Evolutionary conservation across 2,329 filamentous ascomycete species (phyloP), one percentile per base, ranked within the genome.

Genomic region (Leptographium wingfieldii): DNA sequence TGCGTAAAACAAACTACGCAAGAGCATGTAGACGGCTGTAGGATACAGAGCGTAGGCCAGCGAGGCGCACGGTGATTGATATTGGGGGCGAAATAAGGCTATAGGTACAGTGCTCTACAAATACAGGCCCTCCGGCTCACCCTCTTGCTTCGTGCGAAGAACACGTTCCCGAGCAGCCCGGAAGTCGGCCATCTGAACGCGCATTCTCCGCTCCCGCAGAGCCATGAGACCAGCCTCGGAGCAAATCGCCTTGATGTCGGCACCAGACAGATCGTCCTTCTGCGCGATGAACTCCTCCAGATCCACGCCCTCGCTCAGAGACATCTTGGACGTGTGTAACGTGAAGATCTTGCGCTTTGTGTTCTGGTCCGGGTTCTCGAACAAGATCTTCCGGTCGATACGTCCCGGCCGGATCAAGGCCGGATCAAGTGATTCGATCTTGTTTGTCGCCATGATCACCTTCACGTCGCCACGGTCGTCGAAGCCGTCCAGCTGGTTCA

Each of bases 361-460:
- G 74, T 92, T 92, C 80, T 96, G 86, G 74, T 84, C 78, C 54
- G 76, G 78, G 68, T 85, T 81, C 72, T 84, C 81, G 69, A 85
- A 89, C 63, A 86, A 75, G 64, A 99, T 99, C 83, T 99, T 99
- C 68, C 94, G 87, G 74, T 99, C 94, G 73, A 99, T 99, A 81
- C 94, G 92, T 65, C 94, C 94, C 53, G 94, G 94, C 66, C 94
- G 87, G 70, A 99, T 99, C 67, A 99, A 80, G 22, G 94, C 94
- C 59, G 94, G 94, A 70, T 99, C 95, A 33, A 99, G 81, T 4
- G 90, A 95, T 67, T 99, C 95, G 67, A 99, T 99, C 83, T 99
- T 99, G 85, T 99, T 99, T 66, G 94, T 99, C 14, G 94, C 95
- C 92, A 99, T 97, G 73, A 99, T 92, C 63, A 99, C 94, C 80